Percentiles rank a stretch among this genome's conserved stretches.
phyloP scores from a whole-genome alignment of 2,329 filamentous ascomycete genomes.

The Clonostachys rhizophaga region DNA sequence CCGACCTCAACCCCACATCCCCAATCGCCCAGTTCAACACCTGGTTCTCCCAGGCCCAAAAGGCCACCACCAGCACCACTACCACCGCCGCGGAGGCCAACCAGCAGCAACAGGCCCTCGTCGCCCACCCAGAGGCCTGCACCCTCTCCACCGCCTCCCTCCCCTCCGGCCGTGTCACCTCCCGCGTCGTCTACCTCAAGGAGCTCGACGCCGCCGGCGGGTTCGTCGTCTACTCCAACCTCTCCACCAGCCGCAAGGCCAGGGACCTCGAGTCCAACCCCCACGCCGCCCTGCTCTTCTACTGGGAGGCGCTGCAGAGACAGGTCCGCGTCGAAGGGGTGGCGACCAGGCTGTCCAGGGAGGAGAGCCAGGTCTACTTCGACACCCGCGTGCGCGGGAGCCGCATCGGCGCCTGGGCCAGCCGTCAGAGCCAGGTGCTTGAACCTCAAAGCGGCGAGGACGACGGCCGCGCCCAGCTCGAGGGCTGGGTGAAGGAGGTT shows the following conservation, averaged over 20 bases:
- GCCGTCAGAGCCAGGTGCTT: conserved; percentile 78
- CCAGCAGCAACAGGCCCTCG: conserved; percentile 32
- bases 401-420: conserved; percentile 89
- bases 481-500: conserved; percentile 71
- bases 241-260: conserved; percentile 70
- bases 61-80: conserved; percentile 18
- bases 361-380: conserved; percentile 69
- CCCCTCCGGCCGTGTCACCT: conserved; percentile 78
- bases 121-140: conserved; percentile 82
- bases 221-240: conserved; percentile 93
- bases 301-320: conserved; percentile 81
- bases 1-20: conserved; percentile 53
- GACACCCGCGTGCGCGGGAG: conserved; percentile 71
- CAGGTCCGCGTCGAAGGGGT: conserved; percentile 87
- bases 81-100: conserved; percentile 48
- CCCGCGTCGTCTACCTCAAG: conserved; percentile 90
- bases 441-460: conserved; percentile 24
- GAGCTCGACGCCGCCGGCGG: conserved; percentile 73
- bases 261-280: conserved; percentile 68
- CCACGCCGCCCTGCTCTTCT: conserved; percentile 81
- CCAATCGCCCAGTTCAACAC: conserved; percentile 82
- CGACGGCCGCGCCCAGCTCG: conserved; percentile 67
- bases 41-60: conserved; percentile 78
- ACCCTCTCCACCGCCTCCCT: conserved; percentile 80
- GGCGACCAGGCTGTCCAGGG: conserved; percentile 59